phyloP scores from a whole-genome alignment of 116 monocot species.

The Zostera marina region DNA sequence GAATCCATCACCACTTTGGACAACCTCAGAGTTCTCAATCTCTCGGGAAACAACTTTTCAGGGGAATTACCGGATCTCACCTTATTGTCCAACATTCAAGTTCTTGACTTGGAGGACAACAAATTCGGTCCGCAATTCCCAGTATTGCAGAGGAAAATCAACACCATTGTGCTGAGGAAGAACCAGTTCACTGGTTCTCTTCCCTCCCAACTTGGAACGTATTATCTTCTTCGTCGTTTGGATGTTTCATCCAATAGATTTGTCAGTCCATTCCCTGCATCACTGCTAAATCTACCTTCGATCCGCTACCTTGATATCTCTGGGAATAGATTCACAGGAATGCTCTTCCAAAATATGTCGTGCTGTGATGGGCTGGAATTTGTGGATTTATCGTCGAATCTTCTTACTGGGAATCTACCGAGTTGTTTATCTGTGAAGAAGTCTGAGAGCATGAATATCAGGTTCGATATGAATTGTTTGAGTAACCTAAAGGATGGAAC shows the following conservation, averaged over 20 bases:
- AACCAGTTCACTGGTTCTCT: conserved; percentile 62
- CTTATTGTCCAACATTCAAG: conserved; percentile 48
- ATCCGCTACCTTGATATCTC: conserved; percentile 45
- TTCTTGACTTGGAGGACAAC: conserved; percentile 60
- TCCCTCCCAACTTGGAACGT: conserved; percentile 37
- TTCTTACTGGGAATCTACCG: conserved; percentile 61
- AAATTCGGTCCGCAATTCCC: conserved; percentile 71
- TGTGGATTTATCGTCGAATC: conserved; percentile 65
- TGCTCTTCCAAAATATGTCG: conserved; percentile 56
- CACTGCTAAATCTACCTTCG: conserved; percentile 50
- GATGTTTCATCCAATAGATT: conserved; percentile 77
- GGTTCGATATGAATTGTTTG: conserved; percentile 54
- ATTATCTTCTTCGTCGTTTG: conserved; percentile 38
- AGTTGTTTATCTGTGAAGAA: conserved; percentile 29
- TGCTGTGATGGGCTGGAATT: conserved; percentile 43
- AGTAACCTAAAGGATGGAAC: conserved; percentile 9
- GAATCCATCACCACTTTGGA: conserved; percentile 30
- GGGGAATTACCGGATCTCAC: conserved; percentile 64
- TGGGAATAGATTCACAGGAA: conserved; percentile 71
- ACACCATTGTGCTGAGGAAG: conserved; percentile 36
- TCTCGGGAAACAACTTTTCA: conserved; percentile 46
- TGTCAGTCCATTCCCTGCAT: conserved; percentile 55
- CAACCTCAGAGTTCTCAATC: conserved; percentile 47
- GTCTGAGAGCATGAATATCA: conserved; percentile 15
- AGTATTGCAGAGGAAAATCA: conserved; percentile 45